A percentile compares a stretch with the other conserved stretches of the same genome.
phyloP scores from a whole-genome alignment of 176 grass and related monocot genomes.

The Otatea glauca region DNA sequence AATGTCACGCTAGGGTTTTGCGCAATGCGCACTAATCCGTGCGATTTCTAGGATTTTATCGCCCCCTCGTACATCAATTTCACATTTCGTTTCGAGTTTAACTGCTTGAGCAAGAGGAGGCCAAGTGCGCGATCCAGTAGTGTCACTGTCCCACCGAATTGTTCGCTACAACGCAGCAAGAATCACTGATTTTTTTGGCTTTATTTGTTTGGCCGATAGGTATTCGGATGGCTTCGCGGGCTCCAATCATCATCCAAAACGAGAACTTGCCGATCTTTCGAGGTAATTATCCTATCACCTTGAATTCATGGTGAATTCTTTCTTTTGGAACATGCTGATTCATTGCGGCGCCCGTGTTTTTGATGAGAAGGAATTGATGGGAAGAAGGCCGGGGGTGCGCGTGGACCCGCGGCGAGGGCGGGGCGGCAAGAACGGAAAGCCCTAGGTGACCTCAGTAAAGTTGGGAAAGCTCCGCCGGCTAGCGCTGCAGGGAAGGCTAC shows the following conservation, averaged over 20 bases:
- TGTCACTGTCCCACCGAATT: neutral
- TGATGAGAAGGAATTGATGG: constrained; percentile 35
- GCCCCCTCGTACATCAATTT: neutral
- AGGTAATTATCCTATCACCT: neutral
- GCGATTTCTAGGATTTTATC: neutral
- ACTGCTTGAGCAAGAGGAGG: neutral
- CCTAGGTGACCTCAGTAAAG: constrained; percentile 22
- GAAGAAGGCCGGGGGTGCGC: constrained; percentile 20
- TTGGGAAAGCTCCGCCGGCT: neutral
- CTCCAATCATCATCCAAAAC: constrained; percentile 26
- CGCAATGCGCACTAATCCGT: neutral
- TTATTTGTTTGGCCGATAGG: neutral
- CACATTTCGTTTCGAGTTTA: neutral
- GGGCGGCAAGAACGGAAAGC: constrained; percentile 24
- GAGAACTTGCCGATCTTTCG: constrained; percentile 35
- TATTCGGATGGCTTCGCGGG: neutral
- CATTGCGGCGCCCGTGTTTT: neutral
- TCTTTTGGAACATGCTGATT: neutral
- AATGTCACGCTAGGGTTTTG: neutral
- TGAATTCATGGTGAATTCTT: neutral
- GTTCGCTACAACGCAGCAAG: neutral
- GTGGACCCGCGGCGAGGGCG: neutral
- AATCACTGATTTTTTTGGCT: neutral
- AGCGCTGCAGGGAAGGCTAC: neutral
- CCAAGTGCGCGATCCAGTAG: neutral